phyloP scores from a whole-genome alignment of 2,329 filamentous ascomycete genomes.

The Diaporthe australafricana region DNA sequence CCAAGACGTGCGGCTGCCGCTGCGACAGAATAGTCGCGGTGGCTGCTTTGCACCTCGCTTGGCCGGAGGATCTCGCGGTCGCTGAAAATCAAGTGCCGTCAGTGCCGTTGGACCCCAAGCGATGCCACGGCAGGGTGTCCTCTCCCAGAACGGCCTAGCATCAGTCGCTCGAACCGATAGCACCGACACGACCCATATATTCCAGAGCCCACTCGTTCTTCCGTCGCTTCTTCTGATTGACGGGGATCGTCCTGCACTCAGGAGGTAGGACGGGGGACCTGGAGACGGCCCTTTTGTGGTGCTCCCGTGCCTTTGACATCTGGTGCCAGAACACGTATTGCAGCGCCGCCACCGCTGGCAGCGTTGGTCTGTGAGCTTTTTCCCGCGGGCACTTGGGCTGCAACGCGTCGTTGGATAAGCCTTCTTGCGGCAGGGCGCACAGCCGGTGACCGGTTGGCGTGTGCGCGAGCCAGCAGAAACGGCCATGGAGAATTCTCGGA shows the following conservation, averaged over 20 bases:
- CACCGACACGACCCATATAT: conserved; percentile 27
- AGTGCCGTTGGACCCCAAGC: conserved; percentile 27
- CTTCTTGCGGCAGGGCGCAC: conserved; percentile 6
- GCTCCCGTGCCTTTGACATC: neutral
- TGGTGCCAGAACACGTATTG: neutral
- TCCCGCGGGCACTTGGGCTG: conserved; percentile 1
- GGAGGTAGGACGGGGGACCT: conserved; percentile 27
- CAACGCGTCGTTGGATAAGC: neutral
- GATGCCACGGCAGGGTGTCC: conserved; percentile 19
- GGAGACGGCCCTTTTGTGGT: conserved; percentile 35
- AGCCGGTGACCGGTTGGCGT: neutral
- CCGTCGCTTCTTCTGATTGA: conserved; percentile 30
- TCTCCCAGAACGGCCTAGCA: conserved; percentile 27
- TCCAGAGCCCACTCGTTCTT: conserved; percentile 17
- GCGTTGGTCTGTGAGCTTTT: conserved; percentile 17
- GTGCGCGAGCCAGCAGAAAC: conserved; percentile 5
- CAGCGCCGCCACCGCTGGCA: neutral
- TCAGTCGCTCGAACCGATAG: conserved; percentile 27
- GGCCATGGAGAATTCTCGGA: conserved; percentile 28
- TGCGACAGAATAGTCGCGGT: neutral
- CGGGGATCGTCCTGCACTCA: conserved; percentile 11
- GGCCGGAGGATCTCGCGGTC: conserved; percentile 20
- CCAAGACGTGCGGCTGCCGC: conserved; percentile 15
- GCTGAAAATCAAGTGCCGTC: conserved; percentile 29
- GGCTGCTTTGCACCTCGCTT: neutral